These are phyloP conservation scores for Xylaria sp. DNA, from an alignment of 2,329 filamentous ascomycete species.

Conservation along the genomic window DNA sequence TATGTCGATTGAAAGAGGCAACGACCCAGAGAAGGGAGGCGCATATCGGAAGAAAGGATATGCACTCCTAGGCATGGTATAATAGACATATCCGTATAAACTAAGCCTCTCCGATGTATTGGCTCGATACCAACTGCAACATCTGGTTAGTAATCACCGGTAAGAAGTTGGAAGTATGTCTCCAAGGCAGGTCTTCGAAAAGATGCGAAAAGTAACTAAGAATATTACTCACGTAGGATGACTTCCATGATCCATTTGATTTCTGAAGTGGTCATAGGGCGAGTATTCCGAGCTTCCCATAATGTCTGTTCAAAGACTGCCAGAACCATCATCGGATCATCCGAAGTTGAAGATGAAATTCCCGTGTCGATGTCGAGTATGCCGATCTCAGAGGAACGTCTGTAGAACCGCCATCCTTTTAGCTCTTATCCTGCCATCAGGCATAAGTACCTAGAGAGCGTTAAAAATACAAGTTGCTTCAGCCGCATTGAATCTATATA, in stretches of 20 bases:
- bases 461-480: too few relatives aligned
- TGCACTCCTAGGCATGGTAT: neutral
- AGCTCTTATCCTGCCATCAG: too few relatives aligned
- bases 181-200: neutral
- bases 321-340: conserved; percentile 11
- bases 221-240: neutral
- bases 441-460: too few relatives aligned
- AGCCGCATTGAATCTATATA: too few relatives aligned
- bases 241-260: conserved; percentile 18
- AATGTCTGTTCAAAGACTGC: neutral
- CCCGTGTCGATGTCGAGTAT: too few relatives aligned
- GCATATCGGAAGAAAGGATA: neutral
- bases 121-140: neutral
- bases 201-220: neutral
- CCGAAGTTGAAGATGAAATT: neutral
- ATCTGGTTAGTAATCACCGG: neutral
- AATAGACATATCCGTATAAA: neutral
- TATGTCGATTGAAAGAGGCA: too few relatives aligned
- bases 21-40: too few relatives aligned
- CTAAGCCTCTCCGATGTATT: neutral
- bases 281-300: neutral
- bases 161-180: neutral
- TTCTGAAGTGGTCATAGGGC: conserved; percentile 4
- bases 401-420: too few relatives aligned
- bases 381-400: too few relatives aligned